These are phyloP conservation scores for Calocybe gangraenosa DNA, from an alignment of 768 basidiomycete species.

Conservation along the genomic window DNA sequence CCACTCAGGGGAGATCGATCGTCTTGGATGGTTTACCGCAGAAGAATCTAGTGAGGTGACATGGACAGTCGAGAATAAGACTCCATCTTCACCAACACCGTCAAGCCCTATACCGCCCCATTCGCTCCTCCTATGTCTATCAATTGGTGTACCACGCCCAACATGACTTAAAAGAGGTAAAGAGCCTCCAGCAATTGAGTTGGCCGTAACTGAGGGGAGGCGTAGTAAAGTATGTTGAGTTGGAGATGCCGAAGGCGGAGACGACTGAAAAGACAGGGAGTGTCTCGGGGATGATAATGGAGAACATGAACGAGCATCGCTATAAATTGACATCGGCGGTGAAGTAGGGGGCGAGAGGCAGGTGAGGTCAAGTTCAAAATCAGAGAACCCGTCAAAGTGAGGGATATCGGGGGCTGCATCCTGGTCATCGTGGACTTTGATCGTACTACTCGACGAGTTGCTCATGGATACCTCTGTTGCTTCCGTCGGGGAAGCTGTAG, in stretches of 20 bases:
- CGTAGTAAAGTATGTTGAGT: slow-evolving; percentile 26
- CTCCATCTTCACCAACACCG: slow-evolving; percentile 40
- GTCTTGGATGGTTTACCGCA: slow-evolving; percentile 18
- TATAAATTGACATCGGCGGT: slow-evolving; percentile 31
- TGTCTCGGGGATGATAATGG: slow-evolving; percentile 27
- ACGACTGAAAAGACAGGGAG: slow-evolving; percentile 34
- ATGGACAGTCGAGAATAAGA: slow-evolving; percentile 31
- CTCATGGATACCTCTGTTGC: background rate
- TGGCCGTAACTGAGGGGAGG: slow-evolving; percentile 22
- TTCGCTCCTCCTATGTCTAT: slow-evolving; percentile 36
- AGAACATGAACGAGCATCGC: slow-evolving; percentile 26
- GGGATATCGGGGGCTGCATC: slow-evolving; percentile 22
- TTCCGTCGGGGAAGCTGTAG: no score
- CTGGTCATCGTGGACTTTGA: slow-evolving; percentile 18
- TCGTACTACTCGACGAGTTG: slow-evolving; percentile 19
- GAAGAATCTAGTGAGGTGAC: slow-evolving; percentile 36
- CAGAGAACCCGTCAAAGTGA: slow-evolving; percentile 37
- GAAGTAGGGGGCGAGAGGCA: slow-evolving; percentile 40
- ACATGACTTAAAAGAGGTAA: slow-evolving; percentile 42
- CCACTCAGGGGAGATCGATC: slow-evolving; percentile 39
- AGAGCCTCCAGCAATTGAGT: slow-evolving; percentile 32
- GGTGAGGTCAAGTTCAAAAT: slow-evolving; percentile 43
- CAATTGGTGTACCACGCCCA: slow-evolving; percentile 46
- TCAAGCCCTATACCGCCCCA: slow-evolving; percentile 38
- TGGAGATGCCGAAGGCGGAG: slow-evolving; percentile 23